Base-by-base conservation (phyloP, 805 yeast species). In the Metschnikowia anglica region DNA sequence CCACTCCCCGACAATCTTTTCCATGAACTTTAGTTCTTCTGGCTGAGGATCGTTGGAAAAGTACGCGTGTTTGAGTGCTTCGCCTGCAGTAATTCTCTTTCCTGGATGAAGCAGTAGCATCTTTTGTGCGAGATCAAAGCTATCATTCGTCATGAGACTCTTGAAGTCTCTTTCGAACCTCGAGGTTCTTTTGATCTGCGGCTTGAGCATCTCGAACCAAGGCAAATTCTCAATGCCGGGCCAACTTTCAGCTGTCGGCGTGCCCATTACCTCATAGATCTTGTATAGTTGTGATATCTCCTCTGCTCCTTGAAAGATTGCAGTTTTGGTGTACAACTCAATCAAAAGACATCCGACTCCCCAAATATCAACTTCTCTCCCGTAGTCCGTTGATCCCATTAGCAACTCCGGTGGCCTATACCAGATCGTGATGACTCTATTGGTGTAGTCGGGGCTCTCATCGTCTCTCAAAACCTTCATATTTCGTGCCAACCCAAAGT, bases 371-470 rank as follows among this genome's bases (percentile, higher is more conserved):
- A 93, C 93, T 54, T 87, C 96, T 30, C 88, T 68, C 0, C 90
- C 93, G 63, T 93, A 93, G 45, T 81, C 83, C 0, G 98, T 90
- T 0, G 96, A 81, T 1, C 99, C 99, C 44, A 93, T 64, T 28
- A 93, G 68, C 24, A 93, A 73, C 62, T 91, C 99, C 0, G 98
- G 98, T 1, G 99, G 99, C 46, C 99, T 76, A 62, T 93, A 91
- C 99, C 99, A 93, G 28, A 93, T 69, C 0, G 99, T 93, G 41
- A 93, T 93, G 30, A 93, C 98, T 43, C 99, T 69, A 61, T 93
- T 93, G 2, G 99, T 91, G 63, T 91, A 91, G 54, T 89, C 93
- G 3, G 87, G 85, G 16, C 77, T 70, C 36, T 76, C 77, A 7
- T 73, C 72, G 3, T 66, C 60, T 47, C 68, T 68, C 26, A 76